Evolutionary conservation across 2,329 filamentous ascomycete genomes (phyloP).

Genomic region (Fusarium sp.): DNA sequence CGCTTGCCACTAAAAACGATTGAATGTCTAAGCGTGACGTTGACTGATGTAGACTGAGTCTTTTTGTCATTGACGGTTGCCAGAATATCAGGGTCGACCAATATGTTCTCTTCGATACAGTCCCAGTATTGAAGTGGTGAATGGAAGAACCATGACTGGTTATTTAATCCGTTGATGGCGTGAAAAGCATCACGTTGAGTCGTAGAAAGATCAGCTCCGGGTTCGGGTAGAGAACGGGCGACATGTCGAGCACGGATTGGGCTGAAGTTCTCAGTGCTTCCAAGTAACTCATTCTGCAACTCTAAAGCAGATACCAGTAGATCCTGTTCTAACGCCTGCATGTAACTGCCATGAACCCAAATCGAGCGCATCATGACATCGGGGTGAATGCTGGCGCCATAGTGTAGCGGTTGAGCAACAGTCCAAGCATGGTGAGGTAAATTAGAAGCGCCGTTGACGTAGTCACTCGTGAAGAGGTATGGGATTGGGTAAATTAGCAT

Average conservation of each 20-base stretch:
- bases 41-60: slow-evolving; percentile 72
- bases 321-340: slow-evolving; percentile 75
- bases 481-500: slow-evolving; percentile 79
- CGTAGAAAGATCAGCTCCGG: slow-evolving; percentile 53
- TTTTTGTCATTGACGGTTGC: slow-evolving; percentile 75
- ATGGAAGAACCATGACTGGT: slow-evolving; percentile 80
- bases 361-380: slow-evolving; percentile 86
- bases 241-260: slow-evolving; percentile 54
- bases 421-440: slow-evolving; percentile 86
- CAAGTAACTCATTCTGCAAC: slow-evolving; percentile 77
- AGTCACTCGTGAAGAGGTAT: slow-evolving; percentile 79
- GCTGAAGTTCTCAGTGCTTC: slow-evolving; percentile 66
- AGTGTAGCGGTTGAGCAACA: slow-evolving; percentile 72
- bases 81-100: slow-evolving; percentile 71
- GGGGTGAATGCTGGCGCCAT: slow-evolving; percentile 60
- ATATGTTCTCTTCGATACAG: slow-evolving; percentile 69
- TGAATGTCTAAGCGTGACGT: slow-evolving; percentile 79
- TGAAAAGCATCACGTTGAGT: slow-evolving; percentile 66
- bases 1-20: slow-evolving; percentile 86
- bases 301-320: slow-evolving; percentile 74
- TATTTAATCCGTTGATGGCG: slow-evolving; percentile 68
- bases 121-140: slow-evolving; percentile 87
- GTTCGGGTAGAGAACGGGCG: slow-evolving; percentile 43
- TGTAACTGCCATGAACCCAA: slow-evolving; percentile 85
- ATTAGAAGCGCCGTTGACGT: slow-evolving; percentile 76